Evolutionary conservation across 352 stramenopile species (phyloP).

Genomic region (Phytophthora meadii): DNA sequence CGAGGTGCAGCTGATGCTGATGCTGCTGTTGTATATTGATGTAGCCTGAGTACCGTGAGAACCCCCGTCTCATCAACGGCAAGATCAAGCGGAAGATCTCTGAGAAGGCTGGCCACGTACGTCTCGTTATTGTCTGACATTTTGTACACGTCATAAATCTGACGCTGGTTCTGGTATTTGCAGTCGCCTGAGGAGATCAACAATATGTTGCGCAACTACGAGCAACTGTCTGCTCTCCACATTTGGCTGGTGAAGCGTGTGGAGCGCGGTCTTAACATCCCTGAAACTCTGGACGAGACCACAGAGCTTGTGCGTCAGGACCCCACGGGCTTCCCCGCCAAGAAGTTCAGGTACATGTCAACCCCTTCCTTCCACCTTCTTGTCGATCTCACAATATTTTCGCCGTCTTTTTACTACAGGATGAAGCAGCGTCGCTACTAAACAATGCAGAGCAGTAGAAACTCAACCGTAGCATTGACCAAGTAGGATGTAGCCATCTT

Average conservation of each 20-base stretch:
- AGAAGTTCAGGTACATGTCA: slow-evolving; percentile 74
- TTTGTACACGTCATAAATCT: neutral
- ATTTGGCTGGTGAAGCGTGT: slow-evolving; percentile 86
- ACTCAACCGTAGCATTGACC: neutral
- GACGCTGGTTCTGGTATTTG: slow-evolving; percentile 7
- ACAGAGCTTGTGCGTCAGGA: slow-evolving; percentile 82
- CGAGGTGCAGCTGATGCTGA: neutral
- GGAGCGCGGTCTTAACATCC: slow-evolving; percentile 74
- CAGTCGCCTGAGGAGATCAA: slow-evolving; percentile 88
- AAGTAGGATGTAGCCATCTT: slow-evolving; percentile 3
- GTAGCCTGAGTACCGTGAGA: slow-evolving; percentile 71
- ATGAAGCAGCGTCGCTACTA: slow-evolving; percentile 80
- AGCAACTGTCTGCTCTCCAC: slow-evolving; percentile 77
- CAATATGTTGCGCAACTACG: slow-evolving; percentile 86
- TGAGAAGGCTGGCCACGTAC: slow-evolving; percentile 83
- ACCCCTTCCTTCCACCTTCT: neutral
- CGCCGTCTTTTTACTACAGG: slow-evolving; percentile 30
- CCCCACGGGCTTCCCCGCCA: slow-evolving; percentile 85
- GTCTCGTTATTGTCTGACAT: slow-evolving; percentile 13
- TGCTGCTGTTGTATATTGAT: neutral
- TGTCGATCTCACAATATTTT: neutral
- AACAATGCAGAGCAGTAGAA: slow-evolving; percentile 17
- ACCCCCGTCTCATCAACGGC: slow-evolving; percentile 82
- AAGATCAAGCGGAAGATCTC: slow-evolving; percentile 86
- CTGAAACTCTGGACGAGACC: slow-evolving; percentile 80